These are phyloP conservation scores for Phytopythium ostracodes DNA, from an alignment of 352 stramenopile genomes.

Conservation along the genomic window DNA sequence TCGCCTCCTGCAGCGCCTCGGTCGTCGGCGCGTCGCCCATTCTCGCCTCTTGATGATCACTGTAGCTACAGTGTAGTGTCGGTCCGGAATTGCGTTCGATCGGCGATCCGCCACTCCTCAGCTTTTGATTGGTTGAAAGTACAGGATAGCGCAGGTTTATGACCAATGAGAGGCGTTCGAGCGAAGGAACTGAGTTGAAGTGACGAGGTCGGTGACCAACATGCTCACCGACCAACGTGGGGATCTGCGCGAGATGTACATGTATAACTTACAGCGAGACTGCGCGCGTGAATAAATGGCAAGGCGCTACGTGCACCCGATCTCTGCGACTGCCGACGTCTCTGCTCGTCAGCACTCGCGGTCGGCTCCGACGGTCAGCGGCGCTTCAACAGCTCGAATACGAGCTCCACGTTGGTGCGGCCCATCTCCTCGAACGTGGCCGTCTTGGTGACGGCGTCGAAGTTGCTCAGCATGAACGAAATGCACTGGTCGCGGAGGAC, in stretches of 20 bases:
- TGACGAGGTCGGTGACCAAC: neutral
- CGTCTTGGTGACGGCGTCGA: slow-evolving; percentile 97
- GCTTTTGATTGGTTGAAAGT: slow-evolving; percentile 1
- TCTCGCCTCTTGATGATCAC: neutral
- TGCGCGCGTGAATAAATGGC: neutral
- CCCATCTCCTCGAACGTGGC: slow-evolving; percentile 98
- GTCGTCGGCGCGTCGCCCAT: slow-evolving; percentile 10
- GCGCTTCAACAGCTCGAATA: slow-evolving; percentile 95
- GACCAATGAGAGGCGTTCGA: neutral
- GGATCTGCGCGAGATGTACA: neutral
- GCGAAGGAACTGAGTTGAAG: slow-evolving; percentile 1
- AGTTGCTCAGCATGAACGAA: slow-evolving; percentile 97
- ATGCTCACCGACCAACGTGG: neutral
- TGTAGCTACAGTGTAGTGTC: neutral
- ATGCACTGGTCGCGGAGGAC: slow-evolving; percentile 94
- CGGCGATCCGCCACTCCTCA: slow-evolving; percentile 2
- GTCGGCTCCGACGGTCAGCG: slow-evolving; percentile 35
- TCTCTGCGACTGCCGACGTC: neutral
- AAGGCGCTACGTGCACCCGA: no score
- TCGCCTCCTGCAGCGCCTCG: slow-evolving; percentile 57
- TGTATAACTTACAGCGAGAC: neutral
- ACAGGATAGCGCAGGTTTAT: neutral
- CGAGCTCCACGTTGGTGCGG: slow-evolving; percentile 96
- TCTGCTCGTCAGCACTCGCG: neutral
- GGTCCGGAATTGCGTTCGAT: neutral